A percentile compares a stretch with the other conserved stretches of the same genome.
Conservation (phyloP, 2,329 filamentous ascomycete species). For the Sclerotiophoma versabilis region DNA sequence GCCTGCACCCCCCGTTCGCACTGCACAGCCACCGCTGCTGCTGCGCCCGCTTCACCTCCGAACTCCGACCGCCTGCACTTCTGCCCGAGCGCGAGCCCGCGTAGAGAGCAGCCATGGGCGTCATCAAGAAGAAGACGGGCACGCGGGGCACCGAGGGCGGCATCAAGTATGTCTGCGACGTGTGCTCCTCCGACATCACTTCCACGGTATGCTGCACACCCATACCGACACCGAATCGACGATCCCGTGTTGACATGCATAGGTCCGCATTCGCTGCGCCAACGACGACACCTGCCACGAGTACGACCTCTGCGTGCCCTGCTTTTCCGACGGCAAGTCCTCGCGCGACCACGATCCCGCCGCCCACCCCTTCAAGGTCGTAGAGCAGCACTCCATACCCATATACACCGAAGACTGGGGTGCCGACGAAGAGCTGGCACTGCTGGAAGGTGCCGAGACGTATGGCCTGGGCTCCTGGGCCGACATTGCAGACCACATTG, state of each 20-base stretch:
- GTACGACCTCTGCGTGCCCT: slow-evolving; percentile 96
- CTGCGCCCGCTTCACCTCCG: slow-evolving; percentile 5
- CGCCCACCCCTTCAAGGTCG: slow-evolving; percentile 88
- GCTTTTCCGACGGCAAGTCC: slow-evolving; percentile 82
- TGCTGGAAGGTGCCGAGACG: slow-evolving; percentile 92
- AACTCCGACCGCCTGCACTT: neutral
- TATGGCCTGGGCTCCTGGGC: slow-evolving; percentile 98
- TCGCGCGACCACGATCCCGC: slow-evolving; percentile 86
- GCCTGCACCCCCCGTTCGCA: slow-evolving; percentile 3
- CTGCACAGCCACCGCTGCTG: too few species aligned
- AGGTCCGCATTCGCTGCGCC: slow-evolving; percentile 96
- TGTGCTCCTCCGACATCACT: slow-evolving; percentile 95
- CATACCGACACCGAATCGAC: neutral
- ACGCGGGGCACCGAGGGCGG: slow-evolving; percentile 79
- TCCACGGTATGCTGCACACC: slow-evolving; percentile 74
- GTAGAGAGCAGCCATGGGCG: slow-evolving; percentile 70
- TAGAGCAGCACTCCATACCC: slow-evolving; percentile 97
- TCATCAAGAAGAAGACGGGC: slow-evolving; percentile 95
- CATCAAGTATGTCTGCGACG: slow-evolving; percentile 93
- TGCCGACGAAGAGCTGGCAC: slow-evolving; percentile 91
- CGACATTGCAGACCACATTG: slow-evolving; percentile 97
- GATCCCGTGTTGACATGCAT: slow-evolving; percentile 5
- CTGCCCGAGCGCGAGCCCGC: slow-evolving; percentile 3
- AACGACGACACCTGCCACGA: slow-evolving; percentile 78
- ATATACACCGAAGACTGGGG: slow-evolving; percentile 97